phyloP scores from a whole-genome alignment of 345 rosid genomes.

The Mercurialis annua region DNA sequence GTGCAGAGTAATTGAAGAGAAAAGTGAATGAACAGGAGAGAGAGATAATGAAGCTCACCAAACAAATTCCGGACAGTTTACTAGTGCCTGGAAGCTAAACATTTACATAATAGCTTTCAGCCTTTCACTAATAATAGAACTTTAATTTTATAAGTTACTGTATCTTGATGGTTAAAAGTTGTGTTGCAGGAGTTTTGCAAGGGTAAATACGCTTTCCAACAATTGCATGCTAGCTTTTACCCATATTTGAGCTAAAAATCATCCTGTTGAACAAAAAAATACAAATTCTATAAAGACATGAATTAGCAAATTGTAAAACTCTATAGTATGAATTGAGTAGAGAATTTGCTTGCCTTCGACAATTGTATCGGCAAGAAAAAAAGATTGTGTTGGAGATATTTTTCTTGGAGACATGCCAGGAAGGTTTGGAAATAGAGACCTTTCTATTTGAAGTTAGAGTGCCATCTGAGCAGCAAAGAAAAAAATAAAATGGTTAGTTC shows the following conservation, averaged over 20 bases:
- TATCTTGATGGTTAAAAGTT: constrained; percentile 1
- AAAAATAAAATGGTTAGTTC: too few species aligned
- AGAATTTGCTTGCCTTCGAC: not conserved
- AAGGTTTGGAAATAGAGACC: not conserved
- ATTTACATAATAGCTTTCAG: too few species aligned
- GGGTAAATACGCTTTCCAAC: not conserved
- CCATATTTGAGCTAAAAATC: not conserved
- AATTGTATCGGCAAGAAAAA: not conserved
- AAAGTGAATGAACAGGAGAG: too few species aligned
- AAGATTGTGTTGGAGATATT: constrained; percentile 1
- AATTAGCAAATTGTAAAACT: not conserved
- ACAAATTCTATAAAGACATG: too few species aligned
- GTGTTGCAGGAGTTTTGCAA: not conserved
- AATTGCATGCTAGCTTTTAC: constrained; percentile 1
- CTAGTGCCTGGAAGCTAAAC: too few species aligned
- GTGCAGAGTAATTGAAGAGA: too few species aligned
- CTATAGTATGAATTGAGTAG: not conserved
- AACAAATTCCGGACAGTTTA: too few species aligned
- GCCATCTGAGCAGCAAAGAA: not conserved
- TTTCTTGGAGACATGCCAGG: constrained; percentile 1
- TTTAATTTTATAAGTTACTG: too few species aligned
- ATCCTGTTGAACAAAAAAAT: not conserved
- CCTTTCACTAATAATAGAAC: too few species aligned
- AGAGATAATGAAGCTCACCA: too few species aligned
- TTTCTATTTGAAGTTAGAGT: not conserved